Evolutionary conservation across 345 rosid genomes (phyloP), one percentile per base, ranked within the genome.

Genomic region (Eucalyptus rudis): DNA sequence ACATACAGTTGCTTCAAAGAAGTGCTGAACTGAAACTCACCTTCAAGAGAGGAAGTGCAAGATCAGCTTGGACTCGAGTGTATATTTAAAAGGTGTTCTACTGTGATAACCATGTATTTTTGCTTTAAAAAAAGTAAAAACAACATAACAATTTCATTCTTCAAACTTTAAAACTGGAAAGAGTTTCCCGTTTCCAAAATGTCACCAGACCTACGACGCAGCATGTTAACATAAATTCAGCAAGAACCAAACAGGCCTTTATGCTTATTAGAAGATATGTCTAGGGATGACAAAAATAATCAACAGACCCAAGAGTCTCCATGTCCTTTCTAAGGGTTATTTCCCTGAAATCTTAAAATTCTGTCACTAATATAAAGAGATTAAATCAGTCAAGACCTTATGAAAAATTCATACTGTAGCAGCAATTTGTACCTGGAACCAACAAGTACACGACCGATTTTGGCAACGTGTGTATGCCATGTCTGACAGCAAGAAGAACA

Each of bases 391-490:
- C 33, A 58, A 87, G 88, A 52, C 50, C 64, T 58, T 58, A 87
- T 4, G 40, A 56, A 54, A 76, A 76, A 20, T 76, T 76, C 83
- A 76, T 22, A 43, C 29, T 12, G 47, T 76, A 64, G 90, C 27
- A 87, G 89, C 66, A 36, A 89, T 91, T 20, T 54, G 87, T 96
- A 96, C 99, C 99, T 92, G 99, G 99, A 92, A 98, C 94, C 92
- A 98, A 92, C 92, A 98, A 91, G 94, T 95, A 97, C 80, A 98
- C 98, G 89, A 97, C 85, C 7, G 99, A 93, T 86, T 92, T 94
- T 87, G 99, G 97, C 91, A 98, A 92, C 90, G 91, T 94, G 95
- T 94, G 99, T 87, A 98, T 91, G 92, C 99, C 99, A 92, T 98
- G 99, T 95, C 99, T 98, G 95, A 89, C 86, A 92, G 92, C 89